These are phyloP conservation scores for Rhodotorula paludigena DNA, from an alignment of 768 basidiomycete genomes.

Conservation along the genomic window DNA sequence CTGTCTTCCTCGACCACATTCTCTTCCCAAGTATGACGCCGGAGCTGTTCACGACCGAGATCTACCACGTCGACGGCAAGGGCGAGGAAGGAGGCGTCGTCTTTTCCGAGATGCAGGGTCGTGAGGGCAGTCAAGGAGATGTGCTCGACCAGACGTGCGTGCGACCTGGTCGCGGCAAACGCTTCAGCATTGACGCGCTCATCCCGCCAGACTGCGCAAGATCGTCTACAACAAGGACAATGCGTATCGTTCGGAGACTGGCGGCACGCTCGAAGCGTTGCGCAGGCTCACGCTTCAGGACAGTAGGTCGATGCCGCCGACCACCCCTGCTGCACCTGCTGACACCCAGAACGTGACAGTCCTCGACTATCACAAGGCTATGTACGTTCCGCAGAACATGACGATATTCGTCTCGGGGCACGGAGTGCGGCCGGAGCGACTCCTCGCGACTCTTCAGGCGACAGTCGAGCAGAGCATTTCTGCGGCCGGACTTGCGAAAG, in stretches of 20 bases:
- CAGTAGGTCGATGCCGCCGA: constrained; percentile 54
- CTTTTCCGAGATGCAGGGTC: constrained; percentile 68
- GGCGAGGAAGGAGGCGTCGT: constrained; percentile 74
- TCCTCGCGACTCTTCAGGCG: constrained; percentile 66
- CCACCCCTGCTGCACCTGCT: background rate
- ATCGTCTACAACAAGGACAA: constrained; percentile 71
- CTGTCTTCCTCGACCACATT: constrained; percentile 91
- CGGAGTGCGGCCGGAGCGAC: constrained; percentile 63
- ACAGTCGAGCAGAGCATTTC: constrained; percentile 76
- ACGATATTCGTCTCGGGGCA: constrained; percentile 78
- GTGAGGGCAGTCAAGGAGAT: constrained; percentile 84
- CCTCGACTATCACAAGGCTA: constrained; percentile 74
- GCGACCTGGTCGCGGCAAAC: no score
- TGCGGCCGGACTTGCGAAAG: constrained; percentile 65
- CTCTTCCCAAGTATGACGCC: constrained; percentile 89
- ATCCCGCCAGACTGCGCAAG: constrained; percentile 53
- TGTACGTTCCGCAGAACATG: constrained; percentile 90
- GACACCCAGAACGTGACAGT: constrained; percentile 54
- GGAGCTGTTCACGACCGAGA: constrained; percentile 55
- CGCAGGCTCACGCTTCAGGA: constrained; percentile 77
- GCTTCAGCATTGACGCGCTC: no score
- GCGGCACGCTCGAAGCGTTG: constrained; percentile 85
- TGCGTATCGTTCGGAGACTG: constrained; percentile 93
- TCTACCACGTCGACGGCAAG: constrained; percentile 85
- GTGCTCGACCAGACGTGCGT: constrained; percentile 76